Evolutionary conservation across 2,329 filamentous ascomycete genomes (phyloP).

Genomic region (Colletotrichum simmondsii): DNA sequence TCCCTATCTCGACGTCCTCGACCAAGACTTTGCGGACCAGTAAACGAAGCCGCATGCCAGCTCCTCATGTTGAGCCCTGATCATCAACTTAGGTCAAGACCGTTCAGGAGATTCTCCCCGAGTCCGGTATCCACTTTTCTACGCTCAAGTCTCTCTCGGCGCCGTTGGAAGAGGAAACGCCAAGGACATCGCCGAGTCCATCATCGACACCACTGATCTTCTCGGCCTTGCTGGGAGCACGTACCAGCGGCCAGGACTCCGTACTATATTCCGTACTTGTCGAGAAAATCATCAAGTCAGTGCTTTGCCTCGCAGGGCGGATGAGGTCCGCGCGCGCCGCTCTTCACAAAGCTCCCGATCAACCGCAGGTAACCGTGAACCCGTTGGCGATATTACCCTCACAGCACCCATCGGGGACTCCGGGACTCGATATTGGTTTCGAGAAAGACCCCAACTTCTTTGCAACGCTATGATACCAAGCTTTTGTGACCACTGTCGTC

Average conservation of each 20-base stretch:
- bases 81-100: neutral
- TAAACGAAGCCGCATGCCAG: neutral
- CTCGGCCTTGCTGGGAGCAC: neutral
- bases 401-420: slow-evolving; percentile 2
- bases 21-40: neutral
- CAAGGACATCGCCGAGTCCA: neutral
- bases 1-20: neutral
- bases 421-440: slow-evolving; percentile 1
- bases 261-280: neutral
- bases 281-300: neutral
- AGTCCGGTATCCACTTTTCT: neutral
- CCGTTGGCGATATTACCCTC: neutral
- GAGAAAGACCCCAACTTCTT: neutral
- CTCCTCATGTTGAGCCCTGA: neutral
- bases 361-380: neutral
- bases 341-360: neutral
- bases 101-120: neutral
- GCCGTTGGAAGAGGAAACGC: neutral
- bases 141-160: neutral
- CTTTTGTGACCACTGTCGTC: neutral
- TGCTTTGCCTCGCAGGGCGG: neutral
- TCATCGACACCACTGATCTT: neutral
- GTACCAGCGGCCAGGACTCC: neutral
- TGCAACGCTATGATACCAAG: neutral
- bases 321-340: neutral